These are phyloP conservation scores for Backusella psychrophila DNA, from an alignment of 192 early-diverging fungal species.

Conservation along the genomic window DNA sequence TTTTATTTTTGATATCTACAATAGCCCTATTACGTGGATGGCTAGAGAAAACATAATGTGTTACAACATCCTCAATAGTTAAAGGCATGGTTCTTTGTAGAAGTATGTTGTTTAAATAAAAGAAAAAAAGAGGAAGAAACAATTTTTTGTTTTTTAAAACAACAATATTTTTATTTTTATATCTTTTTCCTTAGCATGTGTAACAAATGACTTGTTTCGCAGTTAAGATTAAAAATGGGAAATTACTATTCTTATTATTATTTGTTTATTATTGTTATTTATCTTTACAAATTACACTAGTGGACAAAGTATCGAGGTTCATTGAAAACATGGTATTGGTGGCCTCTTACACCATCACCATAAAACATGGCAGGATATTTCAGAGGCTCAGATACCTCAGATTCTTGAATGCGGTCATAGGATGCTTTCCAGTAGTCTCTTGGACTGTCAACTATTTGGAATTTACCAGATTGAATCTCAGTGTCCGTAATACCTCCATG, in stretches of 20 bases:
- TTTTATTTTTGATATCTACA: conserved; percentile 23
- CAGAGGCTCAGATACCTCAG: conserved; percentile 47
- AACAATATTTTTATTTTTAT: conserved; percentile 7
- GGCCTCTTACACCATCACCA: conserved; percentile 67
- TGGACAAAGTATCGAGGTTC: conserved; percentile 68
- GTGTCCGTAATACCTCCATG: conserved; percentile 83
- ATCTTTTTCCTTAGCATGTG: background rate
- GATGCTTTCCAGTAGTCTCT: conserved; percentile 46
- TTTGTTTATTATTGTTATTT: conserved; percentile 9
- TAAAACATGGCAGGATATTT: conserved; percentile 70
- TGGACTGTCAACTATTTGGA: conserved; percentile 51
- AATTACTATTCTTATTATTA: background rate
- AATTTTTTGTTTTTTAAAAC: background rate
- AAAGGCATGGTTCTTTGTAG: background rate
- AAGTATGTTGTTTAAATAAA: background rate
- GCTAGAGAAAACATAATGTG: conserved; percentile 12
- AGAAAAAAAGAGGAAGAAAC: background rate
- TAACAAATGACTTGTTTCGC: background rate
- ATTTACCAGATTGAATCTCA: conserved; percentile 81
- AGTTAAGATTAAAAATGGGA: conserved; percentile 5
- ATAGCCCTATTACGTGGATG: conserved; percentile 20
- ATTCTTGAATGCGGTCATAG: conserved; percentile 58
- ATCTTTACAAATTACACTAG: conserved; percentile 9
- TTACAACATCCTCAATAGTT: conserved; percentile 11
- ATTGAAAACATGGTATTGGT: conserved; percentile 77